Base-by-base conservation (phyloP, 1,284 basidiomycete species). In the Quambalaria eucalypti region DNA sequence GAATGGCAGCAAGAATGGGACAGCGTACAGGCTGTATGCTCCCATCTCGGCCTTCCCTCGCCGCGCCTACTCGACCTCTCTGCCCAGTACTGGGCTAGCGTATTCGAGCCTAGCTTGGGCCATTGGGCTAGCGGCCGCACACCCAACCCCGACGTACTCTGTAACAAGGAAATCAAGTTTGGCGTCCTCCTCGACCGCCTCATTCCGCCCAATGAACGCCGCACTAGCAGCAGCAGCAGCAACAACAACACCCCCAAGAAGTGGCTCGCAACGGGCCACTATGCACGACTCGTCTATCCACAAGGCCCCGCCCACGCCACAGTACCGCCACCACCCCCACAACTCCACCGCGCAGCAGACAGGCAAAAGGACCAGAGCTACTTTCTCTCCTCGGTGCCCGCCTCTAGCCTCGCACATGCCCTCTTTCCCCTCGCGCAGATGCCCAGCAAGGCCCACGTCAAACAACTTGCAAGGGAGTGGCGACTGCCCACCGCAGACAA, bases 1-100 rank as follows among this genome's bases (percentile, higher is more conserved):
- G 86, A 89, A 69, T 97, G 93, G 93, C 87, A 96, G 76, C 85
- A 84, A 54, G 92, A 97, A 68, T 97, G 88, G 88, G 82, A 87
- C 54, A 88, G 93, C 69, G 92, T 96, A 44, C 48, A 33, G 7
- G 21, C 28, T 10, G 48, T 62, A 47, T 16, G 56, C 39, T 52
- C 36, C 4, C 55, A 40, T 12, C 57, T 90, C 84, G 79, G 91
- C 44, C 21, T 53, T 38, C 16, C 26, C 19, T 25, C 9, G 25
- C 21, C 42, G 14, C n/a, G 54, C 31, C 48, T 57, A 54, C 29
- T 66, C 28, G 66, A 73, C 48, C 56, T 71, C 6, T 66, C 64
- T 25, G 60, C 33, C 23, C 62, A 66, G 44, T 71, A 74, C 36
- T 74, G 69, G 70, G 52, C 61, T n/a, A 50, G 62, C 16, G 71